A percentile compares a stretch with the other conserved stretches of the same genome.
These are phyloP conservation scores for Rhynchospora pubera DNA, from an alignment of 176 grass and related monocot species.

Conservation along the genomic window DNA sequence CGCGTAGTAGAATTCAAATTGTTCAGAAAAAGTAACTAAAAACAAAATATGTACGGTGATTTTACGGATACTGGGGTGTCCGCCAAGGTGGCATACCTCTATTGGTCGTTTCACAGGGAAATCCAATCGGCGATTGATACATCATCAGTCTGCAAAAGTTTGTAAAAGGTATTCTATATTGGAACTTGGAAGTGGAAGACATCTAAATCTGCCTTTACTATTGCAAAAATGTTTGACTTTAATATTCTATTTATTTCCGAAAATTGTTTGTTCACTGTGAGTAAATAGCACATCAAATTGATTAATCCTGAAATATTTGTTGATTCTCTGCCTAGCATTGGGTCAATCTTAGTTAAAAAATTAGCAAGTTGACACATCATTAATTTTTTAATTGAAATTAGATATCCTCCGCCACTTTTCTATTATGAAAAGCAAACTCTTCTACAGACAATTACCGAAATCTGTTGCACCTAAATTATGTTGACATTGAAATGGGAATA, in stretches of 20 bases:
- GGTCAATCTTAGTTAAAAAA: no score
- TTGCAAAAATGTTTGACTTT: neutral
- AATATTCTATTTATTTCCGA: neutral
- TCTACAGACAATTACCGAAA: no score
- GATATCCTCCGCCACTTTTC: no score
- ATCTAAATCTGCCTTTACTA: neutral
- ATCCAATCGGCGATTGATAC: constrained; percentile 8
- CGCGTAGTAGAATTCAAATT: no score
- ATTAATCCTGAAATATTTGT: neutral
- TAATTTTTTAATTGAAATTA: no score
- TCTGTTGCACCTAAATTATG: no score
- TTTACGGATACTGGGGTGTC: neutral
- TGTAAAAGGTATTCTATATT: neutral
- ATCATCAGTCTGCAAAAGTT: neutral
- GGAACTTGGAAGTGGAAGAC: no score
- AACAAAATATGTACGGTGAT: neutral
- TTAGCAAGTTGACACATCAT: no score
- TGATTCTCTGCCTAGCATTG: no score
- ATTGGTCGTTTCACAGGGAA: neutral
- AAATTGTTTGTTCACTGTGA: neutral
- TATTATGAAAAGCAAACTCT: no score
- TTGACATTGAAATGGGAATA: no score
- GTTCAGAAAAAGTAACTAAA: no score
- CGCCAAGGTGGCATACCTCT: neutral
- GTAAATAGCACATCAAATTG: neutral